Percentiles rank a stretch among this genome's conserved stretches.
Evolutionary conservation across 495 filamentous ascomycete species (phyloP).

Genomic region (Aspergillus wentii): DNA sequence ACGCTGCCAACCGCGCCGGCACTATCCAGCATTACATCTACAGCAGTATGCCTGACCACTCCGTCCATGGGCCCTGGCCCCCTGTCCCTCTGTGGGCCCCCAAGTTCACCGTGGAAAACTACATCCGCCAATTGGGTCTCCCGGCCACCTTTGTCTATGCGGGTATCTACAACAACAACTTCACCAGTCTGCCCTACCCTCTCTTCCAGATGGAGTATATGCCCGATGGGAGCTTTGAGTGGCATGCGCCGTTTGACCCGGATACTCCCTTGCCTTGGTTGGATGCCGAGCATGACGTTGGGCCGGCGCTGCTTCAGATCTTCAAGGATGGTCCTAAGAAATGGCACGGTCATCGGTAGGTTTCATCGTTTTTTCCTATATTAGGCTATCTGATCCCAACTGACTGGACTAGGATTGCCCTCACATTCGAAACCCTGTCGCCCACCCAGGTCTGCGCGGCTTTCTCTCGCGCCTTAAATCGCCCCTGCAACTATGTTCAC

Average conservation of each 20-base stretch:
- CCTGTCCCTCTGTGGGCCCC: constrained; percentile 84
- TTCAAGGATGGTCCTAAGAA: constrained; percentile 87
- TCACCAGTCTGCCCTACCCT: constrained; percentile 88
- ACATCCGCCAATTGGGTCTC: constrained; percentile 75
- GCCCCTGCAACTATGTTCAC: constrained; percentile 70
- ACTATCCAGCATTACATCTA: constrained; percentile 86
- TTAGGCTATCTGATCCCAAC: constrained; percentile 4
- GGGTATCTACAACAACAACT: constrained; percentile 99
- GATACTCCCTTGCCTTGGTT: constrained; percentile 90
- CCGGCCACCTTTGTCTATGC: constrained; percentile 92
- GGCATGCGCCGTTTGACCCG: constrained; percentile 91
- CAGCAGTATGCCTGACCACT: constrained; percentile 94
- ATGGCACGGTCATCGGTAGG: constrained; percentile 78
- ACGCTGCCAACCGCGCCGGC: constrained; percentile 80
- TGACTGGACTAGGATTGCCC: constrained; percentile 59
- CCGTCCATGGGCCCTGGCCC: constrained; percentile 70
- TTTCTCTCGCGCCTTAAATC: constrained; percentile 72
- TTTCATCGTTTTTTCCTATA: constrained; percentile 7
- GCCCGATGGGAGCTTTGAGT: constrained; percentile 78
- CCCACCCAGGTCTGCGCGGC: constrained; percentile 74
- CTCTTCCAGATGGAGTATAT: constrained; percentile 90
- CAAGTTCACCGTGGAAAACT: constrained; percentile 89
- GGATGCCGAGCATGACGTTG: constrained; percentile 94
- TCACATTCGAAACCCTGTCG: constrained; percentile 88
- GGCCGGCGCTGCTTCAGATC: constrained; percentile 89